Percentiles rank a stretch among this genome's conserved stretches.
These are phyloP conservation scores for Casuarina glauca DNA, from an alignment of 306 rosid genomes.

Conservation along the genomic window DNA sequence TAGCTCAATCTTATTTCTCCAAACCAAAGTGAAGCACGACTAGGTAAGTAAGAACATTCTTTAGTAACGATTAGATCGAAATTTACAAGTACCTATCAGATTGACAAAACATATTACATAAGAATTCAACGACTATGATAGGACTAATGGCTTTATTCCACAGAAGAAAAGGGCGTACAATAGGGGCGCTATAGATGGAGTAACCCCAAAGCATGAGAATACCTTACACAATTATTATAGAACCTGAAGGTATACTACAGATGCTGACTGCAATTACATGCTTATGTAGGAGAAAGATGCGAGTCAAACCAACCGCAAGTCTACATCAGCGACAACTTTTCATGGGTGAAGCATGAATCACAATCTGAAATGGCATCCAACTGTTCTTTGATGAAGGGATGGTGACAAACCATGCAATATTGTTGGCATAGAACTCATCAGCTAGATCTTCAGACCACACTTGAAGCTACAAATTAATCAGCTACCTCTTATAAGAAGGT, in stretches of 20 bases:
- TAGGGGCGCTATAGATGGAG: not conserved
- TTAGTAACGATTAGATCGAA: not conserved
- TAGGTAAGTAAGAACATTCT: not conserved
- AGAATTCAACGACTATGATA: not conserved
- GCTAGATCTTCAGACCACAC: slow-evolving; percentile 36
- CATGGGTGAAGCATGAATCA: slow-evolving; percentile 28
- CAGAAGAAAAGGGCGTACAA: slow-evolving; percentile 9
- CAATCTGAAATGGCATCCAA: slow-evolving; percentile 36
- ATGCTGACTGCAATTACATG: slow-evolving; percentile 26
- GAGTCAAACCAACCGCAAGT: slow-evolving; percentile 35
- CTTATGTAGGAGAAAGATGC: slow-evolving; percentile 28
- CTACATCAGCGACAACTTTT: slow-evolving; percentile 22
- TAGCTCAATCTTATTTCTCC: not conserved
- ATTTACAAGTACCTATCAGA: not conserved
- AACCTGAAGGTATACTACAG: slow-evolving; percentile 25
- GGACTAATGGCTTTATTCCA: slow-evolving; percentile 16
- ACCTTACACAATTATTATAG: slow-evolving; percentile 41
- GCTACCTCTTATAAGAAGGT: slow-evolving; percentile 19
- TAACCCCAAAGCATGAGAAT: slow-evolving; percentile 9
- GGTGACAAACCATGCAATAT: slow-evolving; percentile 28
- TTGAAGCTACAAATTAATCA: slow-evolving; percentile 27
- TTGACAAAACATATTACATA: not conserved
- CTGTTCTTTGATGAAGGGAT: slow-evolving; percentile 30
- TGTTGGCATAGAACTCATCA: slow-evolving; percentile 35
- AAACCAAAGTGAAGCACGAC: not conserved